Percentiles rank a stretch among this genome's conserved stretches.
These are phyloP conservation scores for Excoecaria agallocha DNA, from an alignment of 345 rosid genomes.

Conservation along the genomic window DNA sequence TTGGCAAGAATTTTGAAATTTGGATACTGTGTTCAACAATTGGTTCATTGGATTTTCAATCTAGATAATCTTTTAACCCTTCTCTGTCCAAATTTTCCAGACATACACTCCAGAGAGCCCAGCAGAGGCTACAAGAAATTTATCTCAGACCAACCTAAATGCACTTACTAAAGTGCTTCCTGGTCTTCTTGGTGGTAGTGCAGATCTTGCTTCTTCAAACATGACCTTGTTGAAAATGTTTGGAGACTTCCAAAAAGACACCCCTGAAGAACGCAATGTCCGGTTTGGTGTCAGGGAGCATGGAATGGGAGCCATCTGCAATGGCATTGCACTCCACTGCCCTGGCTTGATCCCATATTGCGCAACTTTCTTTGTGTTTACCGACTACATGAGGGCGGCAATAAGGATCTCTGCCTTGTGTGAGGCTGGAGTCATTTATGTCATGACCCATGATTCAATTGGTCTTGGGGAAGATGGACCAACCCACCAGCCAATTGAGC, in stretches of 20 bases:
- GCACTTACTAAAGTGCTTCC: slow-evolving; percentile 79
- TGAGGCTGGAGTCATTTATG: slow-evolving; percentile 90
- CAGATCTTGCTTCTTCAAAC: slow-evolving; percentile 98
- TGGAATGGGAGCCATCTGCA: slow-evolving; percentile 95
- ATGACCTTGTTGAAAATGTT: slow-evolving; percentile 88
- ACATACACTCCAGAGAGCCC: slow-evolving; percentile 84
- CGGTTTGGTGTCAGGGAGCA: slow-evolving; percentile 98
- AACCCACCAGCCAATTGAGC: slow-evolving; percentile 97
- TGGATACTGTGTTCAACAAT: background rate
- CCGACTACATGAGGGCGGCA: slow-evolving; percentile 99
- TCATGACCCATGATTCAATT: slow-evolving; percentile 99
- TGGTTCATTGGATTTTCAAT: background rate
- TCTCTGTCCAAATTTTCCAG: slow-evolving; percentile 43
- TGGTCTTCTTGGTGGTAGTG: slow-evolving; percentile 96
- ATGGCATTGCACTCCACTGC: slow-evolving; percentile 88
- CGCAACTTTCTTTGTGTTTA: slow-evolving; percentile 99
- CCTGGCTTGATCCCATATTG: slow-evolving; percentile 94
- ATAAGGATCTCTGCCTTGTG: slow-evolving; percentile 85
- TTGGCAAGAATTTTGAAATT: background rate
- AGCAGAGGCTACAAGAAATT: slow-evolving; percentile 90
- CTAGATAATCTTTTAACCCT: slow-evolving; percentile 13
- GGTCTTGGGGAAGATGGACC: slow-evolving; percentile 99
- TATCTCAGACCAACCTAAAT: slow-evolving; percentile 85
- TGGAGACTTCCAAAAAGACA: slow-evolving; percentile 86
- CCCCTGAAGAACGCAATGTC: slow-evolving; percentile 88